Base-by-base conservation (phyloP, 2,329 filamentous ascomycete species). In the Alternaria viburni region DNA sequence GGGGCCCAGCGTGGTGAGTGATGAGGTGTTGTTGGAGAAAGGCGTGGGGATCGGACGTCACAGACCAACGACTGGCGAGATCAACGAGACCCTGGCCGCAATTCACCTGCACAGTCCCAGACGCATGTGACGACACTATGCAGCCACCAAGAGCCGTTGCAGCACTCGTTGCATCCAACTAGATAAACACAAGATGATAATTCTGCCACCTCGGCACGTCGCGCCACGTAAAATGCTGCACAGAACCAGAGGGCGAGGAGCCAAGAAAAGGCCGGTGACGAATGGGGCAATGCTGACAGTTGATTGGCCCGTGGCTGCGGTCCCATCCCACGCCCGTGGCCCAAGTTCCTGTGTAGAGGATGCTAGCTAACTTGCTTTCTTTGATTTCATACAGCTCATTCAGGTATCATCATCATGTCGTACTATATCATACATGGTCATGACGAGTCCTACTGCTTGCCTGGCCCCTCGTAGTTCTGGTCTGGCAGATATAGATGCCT, bases 401-500 rank as follows among this genome's bases (percentile, higher is more conserved):
- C n/a, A 41, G 56, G 43, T 62, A 36, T 66, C 49, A 58, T 67
- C n/a, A n/a, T n/a, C n/a, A n/a, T n/a, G n/a, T n/a, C n/a, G n/a
- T n/a, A n/a, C n/a, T n/a, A n/a, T n/a, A n/a, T n/a, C n/a, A n/a
- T n/a, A n/a, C n/a, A n/a, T n/a, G n/a, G 59, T 51, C 54, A 25
- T 28, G 47, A 43, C 44, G 25, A 19, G 4, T 23, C 59, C 71
- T 78, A 79, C 71, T 86, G 81, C 75, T 83, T 86, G 79, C 87
- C 91, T 70, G 86, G 95, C 79, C 88, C 92, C 69, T 87, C 86
- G 84, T 99, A 99, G 76, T 91, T 92, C 66, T 79, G 75, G 84
- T 99, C 95, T 46, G 96, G 96, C 77, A 99, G 87, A 82, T 98
- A 99, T 79, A 99, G 83, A 85, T 98, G 96, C 83, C 96, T 89